Evolutionary conservation across 495 filamentous ascomycete species (phyloP).

Genomic region (Xylaria venustula): DNA sequence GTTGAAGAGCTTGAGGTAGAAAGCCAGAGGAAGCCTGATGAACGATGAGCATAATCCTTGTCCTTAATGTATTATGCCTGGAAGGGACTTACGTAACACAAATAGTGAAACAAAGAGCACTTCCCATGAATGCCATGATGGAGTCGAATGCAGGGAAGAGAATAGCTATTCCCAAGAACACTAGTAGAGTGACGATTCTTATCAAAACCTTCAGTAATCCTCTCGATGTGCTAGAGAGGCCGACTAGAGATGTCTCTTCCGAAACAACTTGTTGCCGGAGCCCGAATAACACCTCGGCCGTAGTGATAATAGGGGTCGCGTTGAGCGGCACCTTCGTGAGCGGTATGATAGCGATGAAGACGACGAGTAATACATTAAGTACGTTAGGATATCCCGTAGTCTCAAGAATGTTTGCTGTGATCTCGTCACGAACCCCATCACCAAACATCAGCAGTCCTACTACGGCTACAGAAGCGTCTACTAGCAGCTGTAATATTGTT

Average conservation of each 20-base stretch:
- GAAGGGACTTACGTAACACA: slow-evolving; percentile 68
- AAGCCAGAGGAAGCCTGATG: slow-evolving; percentile 67
- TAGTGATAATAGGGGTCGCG: slow-evolving; percentile 82
- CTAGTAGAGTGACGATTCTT: slow-evolving; percentile 49
- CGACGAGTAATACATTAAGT: slow-evolving; percentile 72
- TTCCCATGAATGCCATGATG: slow-evolving; percentile 92
- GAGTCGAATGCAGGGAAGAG: slow-evolving; percentile 85
- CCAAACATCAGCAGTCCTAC: slow-evolving; percentile 93
- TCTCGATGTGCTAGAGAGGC: slow-evolving; percentile 57
- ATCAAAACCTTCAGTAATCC: slow-evolving; percentile 59
- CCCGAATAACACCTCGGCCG: slow-evolving; percentile 75
- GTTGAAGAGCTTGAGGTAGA: slow-evolving; percentile 92
- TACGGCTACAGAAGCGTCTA: slow-evolving; percentile 79
- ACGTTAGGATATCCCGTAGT: slow-evolving; percentile 71
- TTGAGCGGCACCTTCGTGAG: slow-evolving; percentile 93
- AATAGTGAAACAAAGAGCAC: slow-evolving; percentile 88
- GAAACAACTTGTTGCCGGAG: slow-evolving; percentile 59
- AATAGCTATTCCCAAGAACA: slow-evolving; percentile 57
- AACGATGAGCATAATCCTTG: not conserved
- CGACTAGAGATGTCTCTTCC: slow-evolving; percentile 41
- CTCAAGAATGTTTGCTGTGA: slow-evolving; percentile 83
- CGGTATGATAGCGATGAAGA: slow-evolving; percentile 89
- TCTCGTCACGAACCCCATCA: slow-evolving; percentile 76
- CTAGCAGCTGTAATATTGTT: slow-evolving; percentile 55
- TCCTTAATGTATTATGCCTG: not conserved